Base-by-base conservation (phyloP, 23 red algal genomes). In the Pyropia haitanensis region DNA sequence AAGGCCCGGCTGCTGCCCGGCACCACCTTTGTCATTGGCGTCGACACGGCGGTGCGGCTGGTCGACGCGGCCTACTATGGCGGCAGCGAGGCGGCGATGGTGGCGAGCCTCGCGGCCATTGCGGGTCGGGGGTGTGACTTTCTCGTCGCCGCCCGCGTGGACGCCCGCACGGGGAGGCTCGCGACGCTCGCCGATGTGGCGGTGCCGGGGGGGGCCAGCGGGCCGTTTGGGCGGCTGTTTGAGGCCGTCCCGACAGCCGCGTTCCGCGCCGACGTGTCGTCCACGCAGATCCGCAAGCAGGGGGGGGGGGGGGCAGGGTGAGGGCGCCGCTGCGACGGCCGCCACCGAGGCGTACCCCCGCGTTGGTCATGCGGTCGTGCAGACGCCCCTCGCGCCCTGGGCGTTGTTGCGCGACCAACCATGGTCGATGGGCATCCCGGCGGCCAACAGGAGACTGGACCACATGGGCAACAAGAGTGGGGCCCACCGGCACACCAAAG, bases 41-140 rank as follows among this genome's bases (percentile, higher is more conserved):
- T 65, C 22, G 90, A 95, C 54, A 87, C 81, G 3, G 77, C 78
- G 1, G 15, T 77, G 58, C 80, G 90, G 15, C 55, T 95, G 19
- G 51, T 88, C n/a, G 34, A 75, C 33, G 49, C 76, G 1, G 73
- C 71, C 48, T 95, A 95, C 72, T 95, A 95, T 63, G 71, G 64
- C 25, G 57, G 30, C 51, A 17, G 75, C 15, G 66, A 73, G 17
- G 58, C 39, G 32, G 60, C 67, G 21, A 64, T 95, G 75, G 63
- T 79, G 17, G 61, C 39, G 39, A 63, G 77, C 27, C 72, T 91
- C 30, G 49, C 65, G 2, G 49, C 60, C 18, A 39, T 91, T 29
- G 73, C 67, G 49, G 18, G 57, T 13, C 44, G 46, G 7, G 76
- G 87, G 30, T 91, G 77, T 53, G 56, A 53, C 15, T 91, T 91